These are phyloP conservation scores for Hemisphaericaspora xylanilytica DNA, from an alignment of 1,139 yeast species.

Conservation along the genomic window DNA sequence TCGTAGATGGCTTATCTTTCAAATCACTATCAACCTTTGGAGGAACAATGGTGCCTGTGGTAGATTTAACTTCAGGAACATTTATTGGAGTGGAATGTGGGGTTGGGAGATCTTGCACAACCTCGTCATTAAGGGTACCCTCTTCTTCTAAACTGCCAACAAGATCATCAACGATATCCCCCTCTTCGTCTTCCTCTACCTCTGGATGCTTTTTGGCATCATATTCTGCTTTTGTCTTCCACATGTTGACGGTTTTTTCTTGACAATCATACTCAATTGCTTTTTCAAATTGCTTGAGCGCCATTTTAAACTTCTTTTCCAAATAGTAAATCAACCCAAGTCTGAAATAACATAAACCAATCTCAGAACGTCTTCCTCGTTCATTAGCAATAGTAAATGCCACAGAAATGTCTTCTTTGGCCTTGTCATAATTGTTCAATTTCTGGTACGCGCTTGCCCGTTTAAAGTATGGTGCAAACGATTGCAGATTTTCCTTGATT, in stretches of 20 bases:
- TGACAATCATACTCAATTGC: conserved; percentile 49
- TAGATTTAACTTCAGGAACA: not conserved
- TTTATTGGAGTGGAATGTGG: conserved; percentile 5
- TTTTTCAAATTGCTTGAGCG: conserved; percentile 47
- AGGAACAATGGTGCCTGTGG: not conserved
- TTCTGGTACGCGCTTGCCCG: conserved; percentile 59
- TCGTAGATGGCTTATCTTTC: conserved; percentile 22
- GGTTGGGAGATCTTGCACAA: conserved; percentile 5
- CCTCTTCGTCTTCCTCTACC: conserved; percentile 12
- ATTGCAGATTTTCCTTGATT: conserved; percentile 39
- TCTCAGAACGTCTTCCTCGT: conserved; percentile 50
- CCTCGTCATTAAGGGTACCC: conserved; percentile 7
- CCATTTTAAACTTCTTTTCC: conserved; percentile 45
- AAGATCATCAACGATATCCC: not conserved
- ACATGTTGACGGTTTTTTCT: conserved; percentile 48
- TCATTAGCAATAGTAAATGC: conserved; percentile 56
- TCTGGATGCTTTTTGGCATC: conserved; percentile 29
- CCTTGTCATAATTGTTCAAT: conserved; percentile 45
- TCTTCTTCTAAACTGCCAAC: conserved; percentile 9
- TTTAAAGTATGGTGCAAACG: conserved; percentile 53
- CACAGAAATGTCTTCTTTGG: conserved; percentile 50
- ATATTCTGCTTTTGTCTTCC: conserved; percentile 48
- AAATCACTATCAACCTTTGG: conserved; percentile 4
- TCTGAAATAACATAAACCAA: conserved; percentile 60
- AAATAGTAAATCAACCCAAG: conserved; percentile 51